phyloP scores from a whole-genome alignment of 2,329 filamentous ascomycete genomes.

The Colletotrichum orchidophilum region DNA sequence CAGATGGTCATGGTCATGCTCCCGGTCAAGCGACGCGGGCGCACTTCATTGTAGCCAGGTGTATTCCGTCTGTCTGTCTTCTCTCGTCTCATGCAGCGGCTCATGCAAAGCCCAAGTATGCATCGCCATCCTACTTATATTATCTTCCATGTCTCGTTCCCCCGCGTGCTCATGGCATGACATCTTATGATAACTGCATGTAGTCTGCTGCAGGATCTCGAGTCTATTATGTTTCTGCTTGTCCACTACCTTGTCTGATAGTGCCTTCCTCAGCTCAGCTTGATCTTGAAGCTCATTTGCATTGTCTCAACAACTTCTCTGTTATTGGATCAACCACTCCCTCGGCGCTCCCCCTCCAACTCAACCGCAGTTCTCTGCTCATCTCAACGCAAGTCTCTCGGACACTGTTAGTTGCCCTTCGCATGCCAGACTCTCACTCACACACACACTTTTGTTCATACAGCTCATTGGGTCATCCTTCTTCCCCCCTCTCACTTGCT shows the following conservation, averaged over 20 bases:
- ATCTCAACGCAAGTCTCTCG: conserved; percentile 12
- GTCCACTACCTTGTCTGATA: background rate
- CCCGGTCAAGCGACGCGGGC: background rate
- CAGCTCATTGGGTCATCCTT: background rate
- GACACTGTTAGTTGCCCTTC: conserved; percentile 3
- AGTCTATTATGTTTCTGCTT: background rate
- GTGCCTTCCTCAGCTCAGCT: background rate
- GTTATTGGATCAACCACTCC: background rate
- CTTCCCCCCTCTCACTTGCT: background rate
- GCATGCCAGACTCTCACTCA: background rate
- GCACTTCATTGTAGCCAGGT: background rate
- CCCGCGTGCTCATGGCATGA: background rate
- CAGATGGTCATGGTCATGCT: background rate
- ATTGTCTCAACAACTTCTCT: background rate
- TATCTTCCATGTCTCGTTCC: background rate
- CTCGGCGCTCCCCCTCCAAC: background rate
- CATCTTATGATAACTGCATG: background rate
- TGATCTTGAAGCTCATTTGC: background rate
- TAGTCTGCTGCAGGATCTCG: conserved; percentile 5
- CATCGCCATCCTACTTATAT: conserved; percentile 15
- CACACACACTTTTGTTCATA: background rate
- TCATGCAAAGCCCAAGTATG: background rate
- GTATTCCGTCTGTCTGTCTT: background rate
- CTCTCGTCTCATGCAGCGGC: background rate
- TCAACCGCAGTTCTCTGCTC: conserved; percentile 12